These are phyloP conservation scores for Tolypocladium inflatum DNA, from an alignment of 2,329 filamentous ascomycete species.

Conservation along the genomic window DNA sequence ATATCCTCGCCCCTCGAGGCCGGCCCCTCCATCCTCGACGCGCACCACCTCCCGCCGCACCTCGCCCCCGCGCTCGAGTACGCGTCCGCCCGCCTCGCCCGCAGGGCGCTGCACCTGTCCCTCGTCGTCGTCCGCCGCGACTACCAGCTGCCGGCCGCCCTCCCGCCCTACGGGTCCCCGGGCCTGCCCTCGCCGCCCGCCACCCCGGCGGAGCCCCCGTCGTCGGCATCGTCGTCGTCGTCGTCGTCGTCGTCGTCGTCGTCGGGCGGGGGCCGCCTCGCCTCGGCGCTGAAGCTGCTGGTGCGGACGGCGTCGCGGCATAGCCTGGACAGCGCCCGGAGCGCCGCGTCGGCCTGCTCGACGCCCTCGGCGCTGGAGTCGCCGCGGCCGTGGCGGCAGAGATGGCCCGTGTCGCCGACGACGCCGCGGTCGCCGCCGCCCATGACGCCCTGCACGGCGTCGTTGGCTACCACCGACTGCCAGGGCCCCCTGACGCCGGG, in stretches of 20 bases:
- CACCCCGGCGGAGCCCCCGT: slow-evolving; percentile 13
- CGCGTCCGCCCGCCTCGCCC: slow-evolving; percentile 43
- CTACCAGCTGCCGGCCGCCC: slow-evolving; percentile 39
- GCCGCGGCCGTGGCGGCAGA: not conserved
- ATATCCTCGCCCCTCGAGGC: slow-evolving; percentile 58
- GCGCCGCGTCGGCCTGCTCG: not conserved
- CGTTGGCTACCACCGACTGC: slow-evolving; percentile 22
- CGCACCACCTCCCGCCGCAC: slow-evolving; percentile 45
- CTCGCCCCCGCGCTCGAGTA: slow-evolving; percentile 49
- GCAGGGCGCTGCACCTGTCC: slow-evolving; percentile 45
- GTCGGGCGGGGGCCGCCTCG: slow-evolving; percentile 13
- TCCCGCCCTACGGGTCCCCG: slow-evolving; percentile 11
- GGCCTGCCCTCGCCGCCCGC: slow-evolving; percentile 4
- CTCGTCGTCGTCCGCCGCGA: slow-evolving; percentile 48
- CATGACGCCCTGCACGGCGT: slow-evolving; percentile 37
- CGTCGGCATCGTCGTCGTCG: slow-evolving; percentile 12
- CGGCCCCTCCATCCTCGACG: slow-evolving; percentile 48
- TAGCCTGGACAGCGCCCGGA: slow-evolving; percentile 9
- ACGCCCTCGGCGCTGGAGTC: not conserved
- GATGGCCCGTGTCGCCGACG: slow-evolving; percentile 23
- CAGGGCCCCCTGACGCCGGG: slow-evolving; percentile 15
- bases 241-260: slow-evolving; percentile 3
- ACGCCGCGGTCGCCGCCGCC: slow-evolving; percentile 31
- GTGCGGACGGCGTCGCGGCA: slow-evolving; percentile 16
- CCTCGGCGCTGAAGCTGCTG: slow-evolving; percentile 21